A percentile compares a stretch with the other conserved stretches of the same genome.
These are phyloP conservation scores for Boletus speciosus DNA, from an alignment of 768 basidiomycete genomes.

Conservation along the genomic window DNA sequence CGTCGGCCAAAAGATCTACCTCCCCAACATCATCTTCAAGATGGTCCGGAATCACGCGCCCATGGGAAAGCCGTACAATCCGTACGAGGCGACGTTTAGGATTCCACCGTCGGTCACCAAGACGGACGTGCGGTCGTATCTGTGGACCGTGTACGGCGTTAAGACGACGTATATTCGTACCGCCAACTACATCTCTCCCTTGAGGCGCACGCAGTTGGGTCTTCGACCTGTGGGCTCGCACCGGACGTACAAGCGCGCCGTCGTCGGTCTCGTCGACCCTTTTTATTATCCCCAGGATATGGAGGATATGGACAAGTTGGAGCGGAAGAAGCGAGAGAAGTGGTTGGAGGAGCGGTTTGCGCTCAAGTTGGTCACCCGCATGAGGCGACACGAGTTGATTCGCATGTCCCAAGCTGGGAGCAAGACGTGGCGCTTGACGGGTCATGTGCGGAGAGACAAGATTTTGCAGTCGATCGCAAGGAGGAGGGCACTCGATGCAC, in stretches of 20 bases:
- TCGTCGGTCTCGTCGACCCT: slow-evolving; percentile 87
- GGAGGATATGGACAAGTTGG: slow-evolving; percentile 68
- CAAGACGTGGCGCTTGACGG: slow-evolving; percentile 39
- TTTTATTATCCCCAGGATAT: slow-evolving; percentile 87
- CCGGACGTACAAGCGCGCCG: slow-evolving; percentile 83
- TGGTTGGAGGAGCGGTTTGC: slow-evolving; percentile 64
- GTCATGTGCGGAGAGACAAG: slow-evolving; percentile 43
- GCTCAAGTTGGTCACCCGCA: slow-evolving; percentile 34
- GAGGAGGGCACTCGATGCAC: slow-evolving; percentile 42
- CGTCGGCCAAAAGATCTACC: slow-evolving; percentile 80
- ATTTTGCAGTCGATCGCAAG: slow-evolving; percentile 50
- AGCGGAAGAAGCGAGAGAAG: slow-evolving; percentile 52
- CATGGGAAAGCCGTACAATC: slow-evolving; percentile 79
- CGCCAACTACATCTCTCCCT: slow-evolving; percentile 77
- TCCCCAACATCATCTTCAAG: slow-evolving; percentile 82
- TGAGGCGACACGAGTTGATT: slow-evolving; percentile 33
- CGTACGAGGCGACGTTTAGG: slow-evolving; percentile 92
- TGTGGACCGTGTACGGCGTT: slow-evolving; percentile 82
- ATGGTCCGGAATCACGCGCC: slow-evolving; percentile 83
- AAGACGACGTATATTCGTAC: slow-evolving; percentile 92
- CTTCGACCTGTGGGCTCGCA: slow-evolving; percentile 33
- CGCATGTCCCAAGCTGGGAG: slow-evolving; percentile 35
- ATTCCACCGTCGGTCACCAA: slow-evolving; percentile 88
- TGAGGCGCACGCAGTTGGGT: slow-evolving; percentile 30
- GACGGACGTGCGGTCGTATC: slow-evolving; percentile 85